These are phyloP conservation scores for Turritis glabra DNA, from an alignment of 345 rosid genomes.

Conservation along the genomic window DNA sequence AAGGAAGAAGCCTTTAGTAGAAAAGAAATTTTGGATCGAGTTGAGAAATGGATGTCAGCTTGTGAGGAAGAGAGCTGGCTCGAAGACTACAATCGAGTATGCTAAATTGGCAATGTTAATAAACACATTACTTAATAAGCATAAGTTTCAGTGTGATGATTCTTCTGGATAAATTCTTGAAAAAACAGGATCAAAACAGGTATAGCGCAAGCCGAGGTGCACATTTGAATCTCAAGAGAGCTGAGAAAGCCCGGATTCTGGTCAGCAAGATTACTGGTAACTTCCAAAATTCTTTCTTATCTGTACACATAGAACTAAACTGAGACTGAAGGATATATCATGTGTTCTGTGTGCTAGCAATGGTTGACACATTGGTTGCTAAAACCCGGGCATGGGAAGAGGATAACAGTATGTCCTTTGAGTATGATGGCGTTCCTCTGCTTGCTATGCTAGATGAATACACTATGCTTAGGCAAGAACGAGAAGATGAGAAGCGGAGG, in stretches of 20 bases:
- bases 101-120: neutral
- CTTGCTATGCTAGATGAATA: constrained; percentile 97
- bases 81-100: constrained; percentile 90
- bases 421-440: constrained; percentile 90
- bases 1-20: constrained; percentile 90
- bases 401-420: constrained; percentile 57
- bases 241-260: constrained; percentile 84
- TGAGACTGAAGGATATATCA: constrained; percentile 2
- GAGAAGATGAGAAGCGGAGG: constrained; percentile 92
- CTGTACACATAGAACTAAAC: neutral
- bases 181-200: constrained; percentile 90
- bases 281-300: neutral
- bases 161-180: constrained; percentile 21
- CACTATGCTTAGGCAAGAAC: constrained; percentile 86
- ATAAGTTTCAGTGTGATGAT: neutral
- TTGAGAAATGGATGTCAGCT: constrained; percentile 99
- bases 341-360: constrained; percentile 46
- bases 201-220: constrained; percentile 96
- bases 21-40: constrained; percentile 91
- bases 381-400: constrained; percentile 94
- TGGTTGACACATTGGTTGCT: constrained; percentile 83
- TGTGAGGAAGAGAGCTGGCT: constrained; percentile 99
- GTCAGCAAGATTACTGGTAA: constrained; percentile 95
- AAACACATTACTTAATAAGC: neutral
- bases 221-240: constrained; percentile 97